Evolutionary conservation across 306 rosid genomes (phyloP).

Genomic region (Castanea mollissima): DNA sequence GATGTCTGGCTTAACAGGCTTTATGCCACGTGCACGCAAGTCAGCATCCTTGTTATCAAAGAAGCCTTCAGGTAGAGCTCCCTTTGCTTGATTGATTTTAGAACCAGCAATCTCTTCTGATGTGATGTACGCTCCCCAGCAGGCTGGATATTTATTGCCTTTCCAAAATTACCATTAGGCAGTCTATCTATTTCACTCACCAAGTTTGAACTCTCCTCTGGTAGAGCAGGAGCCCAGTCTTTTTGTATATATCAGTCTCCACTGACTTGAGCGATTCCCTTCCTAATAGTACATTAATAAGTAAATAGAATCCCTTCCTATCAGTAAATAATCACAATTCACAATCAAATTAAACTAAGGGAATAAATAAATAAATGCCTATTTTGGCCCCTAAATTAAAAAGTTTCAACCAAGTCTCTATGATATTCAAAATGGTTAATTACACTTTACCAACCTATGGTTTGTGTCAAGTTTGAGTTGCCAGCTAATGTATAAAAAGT

Average conservation of each 20-base stretch:
- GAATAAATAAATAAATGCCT: not conserved
- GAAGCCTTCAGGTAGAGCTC: slow-evolving; percentile 93
- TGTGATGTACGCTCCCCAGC: slow-evolving; percentile 31
- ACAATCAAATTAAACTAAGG: not conserved
- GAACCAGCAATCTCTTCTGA: slow-evolving; percentile 37
- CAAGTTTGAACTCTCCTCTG: slow-evolving; percentile 18
- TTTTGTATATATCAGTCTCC: slow-evolving; percentile 37
- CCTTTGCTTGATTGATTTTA: slow-evolving; percentile 59
- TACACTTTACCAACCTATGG: too few relatives aligned
- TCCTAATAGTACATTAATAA: slow-evolving; percentile 25
- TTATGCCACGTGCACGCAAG: slow-evolving; percentile 82
- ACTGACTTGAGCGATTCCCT: slow-evolving; percentile 29
- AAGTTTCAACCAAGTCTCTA: not conserved
- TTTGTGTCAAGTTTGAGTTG: too few relatives aligned
- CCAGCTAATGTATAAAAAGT: too few relatives aligned
- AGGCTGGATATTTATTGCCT: slow-evolving; percentile 33
- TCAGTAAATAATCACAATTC: not conserved
- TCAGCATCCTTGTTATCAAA: slow-evolving; percentile 98
- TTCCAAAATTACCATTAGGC: slow-evolving; percentile 27
- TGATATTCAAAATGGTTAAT: not conserved
- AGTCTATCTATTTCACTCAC: slow-evolving; percentile 22
- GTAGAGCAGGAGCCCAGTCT: slow-evolving; percentile 29
- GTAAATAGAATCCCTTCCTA: slow-evolving; percentile 10
- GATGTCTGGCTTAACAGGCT: slow-evolving; percentile 81
- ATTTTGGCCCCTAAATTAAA: not conserved